Evolutionary conservation across 1,139 yeast genomes (phyloP), one percentile per base, ranked within the genome.

Genomic region (Saccharomycopsis hybrid): DNA sequence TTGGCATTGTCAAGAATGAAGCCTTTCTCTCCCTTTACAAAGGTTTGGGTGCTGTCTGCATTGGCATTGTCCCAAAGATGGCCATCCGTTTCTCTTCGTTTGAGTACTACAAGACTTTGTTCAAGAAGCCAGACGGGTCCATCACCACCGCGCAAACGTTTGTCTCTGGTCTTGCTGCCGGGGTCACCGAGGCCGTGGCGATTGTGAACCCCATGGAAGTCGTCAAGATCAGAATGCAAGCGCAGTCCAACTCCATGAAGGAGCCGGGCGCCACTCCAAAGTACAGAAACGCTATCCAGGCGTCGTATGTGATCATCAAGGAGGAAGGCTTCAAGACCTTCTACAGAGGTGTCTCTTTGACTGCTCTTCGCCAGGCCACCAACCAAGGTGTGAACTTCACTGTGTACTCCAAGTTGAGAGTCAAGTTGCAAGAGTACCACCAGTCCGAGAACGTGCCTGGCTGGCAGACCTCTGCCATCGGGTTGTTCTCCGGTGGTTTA

Each of bases 341-440:
- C 55, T 92, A 92, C 74, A 78, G 97, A 65, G 98, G 98, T 65
- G 97, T 92, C 40, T 79, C 94, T 2, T 78, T 92, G 62, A 92
- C 98, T 35, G 96, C 97, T 45, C 96, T 96, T 28, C 83, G 98
- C 72, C 98, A 92, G 69, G 97, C 97, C 35, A 85, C 96, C 54
- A 92, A 92, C 74, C 98, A 92, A 70, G 98, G 97, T 73, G 97
- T 95, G 48, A 92, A 92, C 71, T 92, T 92, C 70, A 90, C 97
- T 5, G 96, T 89, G 31, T 92, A 90, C 72, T 86, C 96, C 30
- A 85, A 85, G 66, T 70, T 90, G 59, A 88, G 83, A 67, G 84
- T 82, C 61, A 72, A 67, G 59, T 76, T 89, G 60, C 85, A 80
- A 65, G 78, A 76, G 37, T 77, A 82, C 60, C 90, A 89, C 60